Evolutionary conservation across 1,284 basidiomycete species (phyloP), one percentile per base, ranked within the genome.

Genomic region (Pseudozyma tsukubaensis): DNA sequence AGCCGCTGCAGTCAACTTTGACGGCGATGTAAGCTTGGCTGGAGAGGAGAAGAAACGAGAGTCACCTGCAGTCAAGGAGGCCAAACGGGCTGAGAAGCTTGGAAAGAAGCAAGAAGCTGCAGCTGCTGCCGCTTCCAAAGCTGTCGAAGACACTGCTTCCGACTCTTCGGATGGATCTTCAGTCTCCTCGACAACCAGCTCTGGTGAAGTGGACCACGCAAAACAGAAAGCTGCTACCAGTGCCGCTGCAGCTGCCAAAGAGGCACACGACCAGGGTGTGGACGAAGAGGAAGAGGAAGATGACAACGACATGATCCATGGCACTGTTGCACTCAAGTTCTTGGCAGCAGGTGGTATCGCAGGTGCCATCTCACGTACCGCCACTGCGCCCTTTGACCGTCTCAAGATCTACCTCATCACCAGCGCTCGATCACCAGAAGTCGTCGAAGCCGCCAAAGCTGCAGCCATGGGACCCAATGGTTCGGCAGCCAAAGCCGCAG

Each of bases 371-470:
- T 98, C 95, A 18, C 89, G 97, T 72, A 93, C 94, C 39, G 94
- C 94, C 64, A 99, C 97, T 0, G 97, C 97, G 6, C 97, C 97
- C 0, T 98, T 99, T 77, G 97, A 99, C 86, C 90, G 97, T 61
- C 87, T 99, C 51, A 99, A 97, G 86, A 90, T 99, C 59, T 99
- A 97, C 85, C 89, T 99, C 61, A 99, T 99, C 74, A 99, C 96
- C 4, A 45, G 89, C 88, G 81, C 85, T 36, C 60, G 76, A 14
- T 58, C 79, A 3, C 36, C 50, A n/a, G 55, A 63, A 2, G 61
- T 60, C 1, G 43, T 39, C 2, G 61, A 75, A 10, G 53, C 63
- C 9, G 63, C 70, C 43, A 55, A 63, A 36, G 70, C 51, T 11
- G 64, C 57, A 1, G 57, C 72, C 1, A 44, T n/a, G n/a, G n/a